A percentile compares a stretch with the other conserved stretches of the same genome.
Conservation (phyloP, 495 filamentous ascomycete genomes). For the Aspergillus cristatus region DNA sequence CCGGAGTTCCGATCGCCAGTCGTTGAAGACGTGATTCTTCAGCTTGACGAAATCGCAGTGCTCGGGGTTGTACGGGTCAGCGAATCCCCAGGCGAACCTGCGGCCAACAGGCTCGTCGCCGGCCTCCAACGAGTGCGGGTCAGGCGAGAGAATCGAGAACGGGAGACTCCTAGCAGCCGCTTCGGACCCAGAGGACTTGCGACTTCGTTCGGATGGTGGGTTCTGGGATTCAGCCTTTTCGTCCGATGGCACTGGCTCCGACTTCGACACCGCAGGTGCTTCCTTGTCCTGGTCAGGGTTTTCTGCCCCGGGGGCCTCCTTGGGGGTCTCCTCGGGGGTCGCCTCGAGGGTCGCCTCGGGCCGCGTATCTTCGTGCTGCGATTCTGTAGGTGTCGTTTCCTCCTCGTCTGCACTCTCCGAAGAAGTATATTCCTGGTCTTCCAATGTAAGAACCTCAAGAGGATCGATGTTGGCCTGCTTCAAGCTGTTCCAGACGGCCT, state of each 20-base stretch:
- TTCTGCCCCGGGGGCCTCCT: too few relatives aligned
- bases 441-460: slow-evolving; percentile 73
- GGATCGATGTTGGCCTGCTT: slow-evolving; percentile 83
- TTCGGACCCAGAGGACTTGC: slow-evolving; percentile 14
- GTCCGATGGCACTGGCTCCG: slow-evolving; percentile 1
- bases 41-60: slow-evolving; percentile 94
- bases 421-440: slow-evolving; percentile 56
- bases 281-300: slow-evolving; percentile 1
- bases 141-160: slow-evolving; percentile 88
- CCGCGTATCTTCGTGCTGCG: slow-evolving; percentile 16
- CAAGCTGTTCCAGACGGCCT: slow-evolving; percentile 79
- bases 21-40: slow-evolving; percentile 83
- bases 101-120: slow-evolving; percentile 54
- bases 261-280: slow-evolving; percentile 1
- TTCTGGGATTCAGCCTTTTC: slow-evolving; percentile 4
- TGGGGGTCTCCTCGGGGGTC: too few relatives aligned
- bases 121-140: slow-evolving; percentile 70
- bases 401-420: slow-evolving; percentile 53
- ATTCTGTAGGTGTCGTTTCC: slow-evolving; percentile 29
- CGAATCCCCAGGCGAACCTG: slow-evolving; percentile 93
- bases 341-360: slow-evolving; percentile 30
- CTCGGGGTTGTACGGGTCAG: slow-evolving; percentile 77
- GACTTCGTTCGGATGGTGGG: slow-evolving; percentile 20
- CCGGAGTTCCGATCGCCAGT: slow-evolving; percentile 86
- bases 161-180: slow-evolving; percentile 48